Base-by-base conservation (phyloP, 805 yeast species). In the Saccharomycopsis microspora region DNA sequence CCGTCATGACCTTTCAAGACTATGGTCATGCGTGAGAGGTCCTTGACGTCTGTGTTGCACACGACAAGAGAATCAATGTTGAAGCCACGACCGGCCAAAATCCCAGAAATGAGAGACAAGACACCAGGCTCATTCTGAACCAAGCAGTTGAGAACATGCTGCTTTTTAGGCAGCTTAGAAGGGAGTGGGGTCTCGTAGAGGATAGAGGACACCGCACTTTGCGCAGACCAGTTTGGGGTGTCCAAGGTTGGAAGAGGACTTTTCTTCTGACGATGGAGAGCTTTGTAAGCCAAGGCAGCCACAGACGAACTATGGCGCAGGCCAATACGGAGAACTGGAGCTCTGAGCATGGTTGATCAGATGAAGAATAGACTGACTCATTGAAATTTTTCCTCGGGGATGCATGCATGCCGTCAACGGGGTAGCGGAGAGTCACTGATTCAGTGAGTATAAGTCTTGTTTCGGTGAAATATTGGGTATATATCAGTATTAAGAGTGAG, bases 81-180 rank as follows among this genome's bases (percentile, higher is more conserved):
- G 78, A 93, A 93, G 19, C 98, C 98, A 65, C 98, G 77, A 37
- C 97, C 97, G 38, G 98, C 98, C 56, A 93, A 74, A 47, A 95
- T 88, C 47, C 97, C 96, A 4, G 97, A 84, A 40, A 93, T 86
- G 47, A 90, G 78, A 35, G 95, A 82, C 59, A 93, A 71, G 42
- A 93, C 98, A 73, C 98, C 98, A 5, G 98, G 97, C 68, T 93
- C 98, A 65, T 93, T 90, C 68, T 93, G 97, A n/a, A 93, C 98
- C 61, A 93, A 74, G 70, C 98, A 93, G 74, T 90, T 93, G 63
- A 93, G 74, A 42, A 93, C 93, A 59, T 93, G 98, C 60, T 85
- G 85, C 29, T 42, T 34, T 56, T 84, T 82, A 38, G 88, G 85
- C 39, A 81, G 76, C 39, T 55, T 63, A 27, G 66, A 60, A 8